phyloP scores from a whole-genome alignment of 805 yeast genomes.

The Pichia insulana region DNA sequence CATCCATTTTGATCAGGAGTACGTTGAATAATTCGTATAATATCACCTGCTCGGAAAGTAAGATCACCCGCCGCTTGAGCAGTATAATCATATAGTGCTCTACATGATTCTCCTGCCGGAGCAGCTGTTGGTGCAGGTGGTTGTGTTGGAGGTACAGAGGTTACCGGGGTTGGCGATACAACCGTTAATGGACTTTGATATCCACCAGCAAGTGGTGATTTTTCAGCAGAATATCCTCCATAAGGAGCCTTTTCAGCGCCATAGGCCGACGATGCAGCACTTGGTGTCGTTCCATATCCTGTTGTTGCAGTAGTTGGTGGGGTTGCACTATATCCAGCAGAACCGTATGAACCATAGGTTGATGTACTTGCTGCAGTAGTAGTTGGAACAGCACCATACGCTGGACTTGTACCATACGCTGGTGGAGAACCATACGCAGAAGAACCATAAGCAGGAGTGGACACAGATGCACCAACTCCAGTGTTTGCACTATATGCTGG shows the following conservation, averaged over 20 bases:
- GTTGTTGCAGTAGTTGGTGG: constrained; percentile 30
- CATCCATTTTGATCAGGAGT: constrained; percentile 85
- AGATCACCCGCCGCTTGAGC: constrained; percentile 94
- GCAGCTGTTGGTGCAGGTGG: constrained; percentile 24
- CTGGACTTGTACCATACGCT: constrained; percentile 18
- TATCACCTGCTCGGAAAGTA: constrained; percentile 78
- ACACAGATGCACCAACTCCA: constrained; percentile 26
- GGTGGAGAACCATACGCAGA: constrained; percentile 29
- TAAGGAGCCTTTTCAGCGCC: neutral
- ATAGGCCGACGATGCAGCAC: constrained; percentile 1
- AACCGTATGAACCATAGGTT: constrained; percentile 24
- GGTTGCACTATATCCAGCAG: constrained; percentile 13
- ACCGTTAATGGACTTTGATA: constrained; percentile 1
- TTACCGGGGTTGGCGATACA: constrained; percentile 6
- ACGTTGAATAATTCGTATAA: constrained; percentile 73
- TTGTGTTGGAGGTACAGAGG: constrained; percentile 8
- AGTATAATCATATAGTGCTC: constrained; percentile 83
- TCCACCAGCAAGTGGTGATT: neutral
- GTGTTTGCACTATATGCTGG: constrained; percentile 20
- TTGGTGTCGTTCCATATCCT: constrained; percentile 14
- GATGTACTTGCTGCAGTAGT: constrained; percentile 25
- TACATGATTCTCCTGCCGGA: constrained; percentile 50
- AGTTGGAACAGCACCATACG: constrained; percentile 2
- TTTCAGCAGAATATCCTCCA: constrained; percentile 2
- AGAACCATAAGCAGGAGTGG: constrained; percentile 24